Evolutionary conservation across 495 filamentous ascomycete genomes (phyloP).

Genomic region (Aspergillus carlsbadensis): DNA sequence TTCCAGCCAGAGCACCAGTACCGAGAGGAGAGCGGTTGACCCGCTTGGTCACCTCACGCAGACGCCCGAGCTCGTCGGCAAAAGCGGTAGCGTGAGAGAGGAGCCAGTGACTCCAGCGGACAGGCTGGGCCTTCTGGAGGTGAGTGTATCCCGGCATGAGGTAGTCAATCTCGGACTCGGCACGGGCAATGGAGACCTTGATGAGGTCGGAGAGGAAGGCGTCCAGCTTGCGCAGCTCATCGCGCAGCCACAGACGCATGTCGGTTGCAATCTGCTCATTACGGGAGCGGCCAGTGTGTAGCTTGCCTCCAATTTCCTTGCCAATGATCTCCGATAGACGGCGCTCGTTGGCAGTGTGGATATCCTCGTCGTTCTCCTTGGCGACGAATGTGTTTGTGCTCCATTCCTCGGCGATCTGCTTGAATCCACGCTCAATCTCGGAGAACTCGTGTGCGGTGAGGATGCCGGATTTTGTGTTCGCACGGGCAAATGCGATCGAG

Average conservation of each 20-base stretch:
- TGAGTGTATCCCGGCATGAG: conserved; percentile 77
- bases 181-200: conserved; percentile 67
- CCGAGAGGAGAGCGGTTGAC: conserved; percentile 82
- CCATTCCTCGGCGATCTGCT: conserved; percentile 77
- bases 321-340: conserved; percentile 87
- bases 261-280: conserved; percentile 96
- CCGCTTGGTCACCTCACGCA: conserved; percentile 70
- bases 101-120: conserved; percentile 87
- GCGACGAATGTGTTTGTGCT: conserved; percentile 41
- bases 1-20: conserved; percentile 85
- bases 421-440: conserved; percentile 72
- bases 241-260: conserved; percentile 88
- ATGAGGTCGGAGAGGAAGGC: conserved; percentile 67
- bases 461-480: conserved; percentile 74
- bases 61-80: conserved; percentile 71
- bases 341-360: conserved; percentile 93
- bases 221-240: conserved; percentile 73
- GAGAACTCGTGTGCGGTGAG: conserved; percentile 72
- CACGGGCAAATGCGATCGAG: conserved; percentile 83
- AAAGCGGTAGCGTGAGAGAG: conserved; percentile 78
- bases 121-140: conserved; percentile 86
- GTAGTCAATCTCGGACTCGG: conserved; percentile 74
- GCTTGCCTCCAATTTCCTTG: conserved; percentile 81
- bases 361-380: conserved; percentile 58
- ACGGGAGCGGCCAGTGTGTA: conserved; percentile 87